A percentile compares a stretch with the other conserved stretches of the same genome.
Conservation (phyloP, 495 filamentous ascomycete genomes). For the Echria macrotheca region DNA sequence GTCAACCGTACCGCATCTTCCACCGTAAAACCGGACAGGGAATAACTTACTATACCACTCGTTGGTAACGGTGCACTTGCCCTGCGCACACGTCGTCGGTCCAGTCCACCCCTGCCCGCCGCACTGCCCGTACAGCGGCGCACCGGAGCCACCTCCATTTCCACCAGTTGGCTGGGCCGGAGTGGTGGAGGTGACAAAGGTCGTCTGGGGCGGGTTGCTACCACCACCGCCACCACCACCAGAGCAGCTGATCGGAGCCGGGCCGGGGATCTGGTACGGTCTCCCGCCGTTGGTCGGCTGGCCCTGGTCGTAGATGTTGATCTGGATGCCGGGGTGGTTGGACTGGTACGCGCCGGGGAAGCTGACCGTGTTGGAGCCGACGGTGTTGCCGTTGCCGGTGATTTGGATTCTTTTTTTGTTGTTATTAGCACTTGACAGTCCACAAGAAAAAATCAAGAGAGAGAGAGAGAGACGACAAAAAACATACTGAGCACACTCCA, state of each 20-base stretch:
- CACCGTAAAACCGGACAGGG: too few relatives aligned
- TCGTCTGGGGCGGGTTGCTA: conserved; percentile 1
- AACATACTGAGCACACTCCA: conserved; percentile 35
- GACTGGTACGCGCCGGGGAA: conserved; percentile 48
- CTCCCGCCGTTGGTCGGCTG: conserved; percentile 30
- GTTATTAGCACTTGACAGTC: too few relatives aligned
- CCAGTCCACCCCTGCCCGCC: conserved; percentile 24
- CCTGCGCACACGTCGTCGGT: conserved; percentile 19
- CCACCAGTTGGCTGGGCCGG: background rate
- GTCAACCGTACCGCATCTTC: too few relatives aligned
- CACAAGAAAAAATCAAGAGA: too few relatives aligned
- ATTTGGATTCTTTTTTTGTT: conserved; percentile 46
- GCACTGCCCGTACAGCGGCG: conserved; percentile 25
- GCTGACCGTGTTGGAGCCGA: conserved; percentile 34
- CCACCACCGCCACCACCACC: conserved; percentile 14
- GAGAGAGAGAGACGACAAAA: too few relatives aligned
- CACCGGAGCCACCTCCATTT: conserved; percentile 4
- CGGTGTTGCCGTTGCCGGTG: conserved; percentile 39
- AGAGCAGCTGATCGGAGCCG: conserved; percentile 30
- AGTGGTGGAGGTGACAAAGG: background rate
- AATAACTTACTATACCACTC: conserved; percentile 24
- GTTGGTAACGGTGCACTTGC: conserved; percentile 24
- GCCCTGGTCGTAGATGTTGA: conserved; percentile 41
- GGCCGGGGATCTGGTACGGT: conserved; percentile 40
- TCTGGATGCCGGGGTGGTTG: conserved; percentile 40